Evolutionary conservation across 139 green algal species (phyloP).

Genomic region (Spirogloea muscicola): DNA sequence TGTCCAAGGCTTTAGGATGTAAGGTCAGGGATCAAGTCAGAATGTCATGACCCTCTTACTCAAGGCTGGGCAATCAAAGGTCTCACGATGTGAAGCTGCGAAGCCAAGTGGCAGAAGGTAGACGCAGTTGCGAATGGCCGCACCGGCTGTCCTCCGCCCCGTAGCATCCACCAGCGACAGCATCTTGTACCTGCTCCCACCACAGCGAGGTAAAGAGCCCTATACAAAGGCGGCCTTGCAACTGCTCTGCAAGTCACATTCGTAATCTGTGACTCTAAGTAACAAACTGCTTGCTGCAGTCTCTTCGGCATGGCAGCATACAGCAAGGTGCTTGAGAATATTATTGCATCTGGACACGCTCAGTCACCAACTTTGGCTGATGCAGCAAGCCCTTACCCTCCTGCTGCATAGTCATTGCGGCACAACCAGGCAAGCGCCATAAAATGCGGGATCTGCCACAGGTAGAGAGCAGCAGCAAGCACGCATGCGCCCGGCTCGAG

Average conservation of each 20-base stretch:
- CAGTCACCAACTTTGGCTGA: no score
- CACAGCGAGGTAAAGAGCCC: no score
- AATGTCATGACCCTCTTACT: no score
- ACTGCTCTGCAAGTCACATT: no score
- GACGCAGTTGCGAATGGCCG: conserved; percentile 79
- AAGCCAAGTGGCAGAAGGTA: conserved; percentile 82
- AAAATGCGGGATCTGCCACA: conserved; percentile 99
- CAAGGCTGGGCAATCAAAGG: no score
- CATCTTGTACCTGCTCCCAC: conserved; percentile 66
- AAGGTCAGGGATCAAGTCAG: no score
- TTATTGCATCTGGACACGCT: background rate
- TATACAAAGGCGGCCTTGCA: no score
- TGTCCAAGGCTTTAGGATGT: no score
- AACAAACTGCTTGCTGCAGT: background rate
- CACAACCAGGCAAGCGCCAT: conserved; percentile 93
- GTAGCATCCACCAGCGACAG: conserved; percentile 77
- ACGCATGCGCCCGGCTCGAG: conserved; percentile 65
- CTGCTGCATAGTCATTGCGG: conserved; percentile 79
- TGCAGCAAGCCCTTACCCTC: no score
- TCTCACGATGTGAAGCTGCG: conserved; percentile 11
- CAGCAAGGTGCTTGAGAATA: background rate
- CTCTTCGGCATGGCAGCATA: background rate
- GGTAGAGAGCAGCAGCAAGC: conserved; percentile 84
- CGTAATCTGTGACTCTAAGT: no score
- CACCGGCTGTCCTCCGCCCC: conserved; percentile 73